phyloP scores from a whole-genome alignment of 139 green algal genomes.

The Tetratostichococcus sp. region DNA sequence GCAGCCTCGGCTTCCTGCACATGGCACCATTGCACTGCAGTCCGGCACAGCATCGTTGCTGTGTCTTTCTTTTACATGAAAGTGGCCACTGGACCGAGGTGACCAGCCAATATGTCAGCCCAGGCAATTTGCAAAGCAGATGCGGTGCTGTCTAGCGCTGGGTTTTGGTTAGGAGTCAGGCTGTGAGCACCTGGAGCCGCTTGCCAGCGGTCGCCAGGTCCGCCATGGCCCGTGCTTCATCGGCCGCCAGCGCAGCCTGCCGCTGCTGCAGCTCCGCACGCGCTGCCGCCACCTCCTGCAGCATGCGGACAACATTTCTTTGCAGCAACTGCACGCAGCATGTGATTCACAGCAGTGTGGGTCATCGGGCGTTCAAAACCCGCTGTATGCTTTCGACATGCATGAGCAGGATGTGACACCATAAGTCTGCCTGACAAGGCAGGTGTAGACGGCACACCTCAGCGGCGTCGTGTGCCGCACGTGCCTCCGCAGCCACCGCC shows the following conservation, averaged over 20 bases:
- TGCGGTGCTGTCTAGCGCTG: too few relatives aligned
- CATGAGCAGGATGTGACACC: too few relatives aligned
- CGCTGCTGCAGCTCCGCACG: slow-evolving; percentile 7
- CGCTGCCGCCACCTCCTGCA: slow-evolving; percentile 20
- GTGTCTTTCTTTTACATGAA: too few relatives aligned
- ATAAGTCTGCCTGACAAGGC: too few relatives aligned
- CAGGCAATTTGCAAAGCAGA: too few relatives aligned
- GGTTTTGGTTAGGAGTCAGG: too few relatives aligned
- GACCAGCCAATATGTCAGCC: too few relatives aligned
- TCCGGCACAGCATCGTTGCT: too few relatives aligned
- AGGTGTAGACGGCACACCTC: neutral
- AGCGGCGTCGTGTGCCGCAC: slow-evolving; percentile 1
- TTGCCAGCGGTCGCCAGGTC: slow-evolving; percentile 9
- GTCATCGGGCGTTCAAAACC: too few relatives aligned
- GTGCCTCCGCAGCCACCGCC: slow-evolving; percentile 1
- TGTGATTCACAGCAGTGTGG: neutral
- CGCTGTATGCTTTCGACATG: too few relatives aligned
- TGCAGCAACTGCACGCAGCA: neutral
- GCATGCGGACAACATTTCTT: neutral
- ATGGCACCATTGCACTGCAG: too few relatives aligned
- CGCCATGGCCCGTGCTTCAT: slow-evolving; percentile 5
- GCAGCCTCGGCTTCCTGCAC: neutral
- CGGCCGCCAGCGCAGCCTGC: slow-evolving; percentile 17
- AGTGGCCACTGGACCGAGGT: too few relatives aligned
- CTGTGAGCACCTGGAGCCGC: slow-evolving; percentile 3